Conservation (phyloP, 257 asterid species). For the Orobanche coerulescens region DNA sequence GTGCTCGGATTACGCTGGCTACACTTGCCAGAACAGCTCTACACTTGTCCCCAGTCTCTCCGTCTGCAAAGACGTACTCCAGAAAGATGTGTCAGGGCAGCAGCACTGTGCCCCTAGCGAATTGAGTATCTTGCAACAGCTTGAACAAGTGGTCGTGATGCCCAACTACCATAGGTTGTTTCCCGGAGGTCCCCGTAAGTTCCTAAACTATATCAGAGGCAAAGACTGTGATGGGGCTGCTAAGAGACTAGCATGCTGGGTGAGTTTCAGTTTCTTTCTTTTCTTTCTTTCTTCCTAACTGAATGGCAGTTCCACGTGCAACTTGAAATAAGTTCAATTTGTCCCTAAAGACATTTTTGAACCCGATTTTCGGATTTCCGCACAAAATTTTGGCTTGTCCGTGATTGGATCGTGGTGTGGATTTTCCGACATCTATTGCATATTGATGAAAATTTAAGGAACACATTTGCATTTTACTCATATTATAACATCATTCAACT, state of each 20-base stretch:
- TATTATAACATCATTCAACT: not conserved
- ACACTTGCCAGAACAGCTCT: conserved; percentile 98
- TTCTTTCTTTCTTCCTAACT: not conserved
- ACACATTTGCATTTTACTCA: not conserved
- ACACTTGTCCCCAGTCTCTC: conserved; percentile 74
- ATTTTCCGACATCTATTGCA: not conserved
- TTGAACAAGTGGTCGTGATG: conserved; percentile 97
- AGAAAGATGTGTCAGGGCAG: conserved; percentile 60
- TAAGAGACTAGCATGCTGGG: conserved; percentile 97
- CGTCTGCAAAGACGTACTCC: conserved; percentile 75
- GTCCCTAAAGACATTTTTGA: no score
- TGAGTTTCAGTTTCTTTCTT: conserved; percentile 32
- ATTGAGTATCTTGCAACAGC: conserved; percentile 79
- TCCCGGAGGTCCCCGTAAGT: conserved; percentile 92
- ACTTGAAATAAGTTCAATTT: no score
- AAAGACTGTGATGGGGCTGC: conserved; percentile 94
- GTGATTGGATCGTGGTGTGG: no score
- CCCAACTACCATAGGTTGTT: conserved; percentile 93
- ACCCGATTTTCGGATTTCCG: no score
- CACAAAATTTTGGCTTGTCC: no score
- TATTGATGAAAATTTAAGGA: not conserved
- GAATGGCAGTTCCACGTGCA: no score
- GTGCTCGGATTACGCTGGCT: conserved; percentile 97
- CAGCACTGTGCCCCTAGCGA: conserved; percentile 98
- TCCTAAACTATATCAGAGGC: conserved; percentile 80